A percentile compares a stretch with the other conserved stretches of the same genome.
These are phyloP conservation scores for Pelargonium fulgidum DNA, from an alignment of 441 rosid species.

Conservation along the genomic window DNA sequence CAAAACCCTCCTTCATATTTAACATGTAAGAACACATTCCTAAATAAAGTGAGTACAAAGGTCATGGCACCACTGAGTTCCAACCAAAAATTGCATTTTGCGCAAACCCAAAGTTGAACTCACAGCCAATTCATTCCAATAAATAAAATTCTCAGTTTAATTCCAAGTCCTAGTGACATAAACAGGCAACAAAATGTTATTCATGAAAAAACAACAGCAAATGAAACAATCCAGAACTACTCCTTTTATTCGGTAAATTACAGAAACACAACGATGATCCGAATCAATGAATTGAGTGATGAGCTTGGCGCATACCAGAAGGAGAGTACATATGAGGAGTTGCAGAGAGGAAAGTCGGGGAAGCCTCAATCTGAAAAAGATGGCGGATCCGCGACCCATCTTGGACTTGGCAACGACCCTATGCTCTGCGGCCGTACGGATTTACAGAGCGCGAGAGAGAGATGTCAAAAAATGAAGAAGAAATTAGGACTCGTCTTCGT, in stretches of 20 bases:
- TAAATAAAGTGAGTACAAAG: background rate
- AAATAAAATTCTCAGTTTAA: background rate
- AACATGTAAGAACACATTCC: background rate
- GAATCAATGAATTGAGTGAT: conserved; percentile 3
- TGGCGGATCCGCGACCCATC: conserved; percentile 8
- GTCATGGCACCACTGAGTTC: conserved; percentile 1
- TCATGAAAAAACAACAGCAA: background rate
- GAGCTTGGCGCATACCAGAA: conserved; percentile 9
- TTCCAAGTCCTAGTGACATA: conserved; percentile 7
- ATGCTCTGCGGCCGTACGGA: background rate
- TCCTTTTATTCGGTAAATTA: background rate
- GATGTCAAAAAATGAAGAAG: background rate
- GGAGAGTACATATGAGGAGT: conserved; percentile 1
- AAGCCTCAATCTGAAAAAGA: conserved; percentile 7
- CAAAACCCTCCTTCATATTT: background rate
- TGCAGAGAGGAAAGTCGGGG: conserved; percentile 5
- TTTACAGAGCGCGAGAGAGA: conserved; percentile 1
- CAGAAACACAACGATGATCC: background rate
- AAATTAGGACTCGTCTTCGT: conserved; percentile 1
- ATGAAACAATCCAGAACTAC: conserved; percentile 1
- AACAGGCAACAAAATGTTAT: background rate
- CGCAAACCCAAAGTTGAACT: background rate
- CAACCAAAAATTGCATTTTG: background rate
- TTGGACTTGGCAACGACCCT: conserved; percentile 11
- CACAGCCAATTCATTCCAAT: background rate